These are phyloP conservation scores for Claviceps spartinae DNA, from an alignment of 2,329 filamentous ascomycete genomes.

Conservation along the genomic window DNA sequence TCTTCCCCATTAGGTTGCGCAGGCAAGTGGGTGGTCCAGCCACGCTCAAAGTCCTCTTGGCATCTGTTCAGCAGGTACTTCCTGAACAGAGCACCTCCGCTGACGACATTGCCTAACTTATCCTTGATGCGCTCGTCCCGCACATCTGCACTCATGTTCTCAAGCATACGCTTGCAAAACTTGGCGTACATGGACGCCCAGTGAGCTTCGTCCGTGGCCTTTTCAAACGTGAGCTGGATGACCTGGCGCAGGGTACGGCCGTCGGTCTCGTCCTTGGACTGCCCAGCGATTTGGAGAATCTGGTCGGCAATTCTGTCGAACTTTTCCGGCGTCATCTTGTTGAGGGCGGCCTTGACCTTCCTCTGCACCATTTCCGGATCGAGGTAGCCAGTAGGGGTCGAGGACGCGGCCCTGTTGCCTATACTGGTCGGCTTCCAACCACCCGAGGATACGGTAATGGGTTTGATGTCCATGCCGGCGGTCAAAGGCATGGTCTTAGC, in stretches of 20 bases:
- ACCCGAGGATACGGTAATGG: constrained; percentile 54
- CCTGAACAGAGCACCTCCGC: constrained; percentile 86
- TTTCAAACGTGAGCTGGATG: constrained; percentile 97
- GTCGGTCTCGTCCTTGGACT: constrained; percentile 91
- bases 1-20: constrained; percentile 51
- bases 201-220: constrained; percentile 94
- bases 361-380: constrained; percentile 89
- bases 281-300: constrained; percentile 80
- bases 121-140: constrained; percentile 91
- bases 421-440: constrained; percentile 87
- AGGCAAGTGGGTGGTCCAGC: constrained; percentile 84
- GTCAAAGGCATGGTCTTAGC: constrained; percentile 89
- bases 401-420: constrained; percentile 26
- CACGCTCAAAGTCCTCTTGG: constrained; percentile 96
- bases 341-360: constrained; percentile 95
- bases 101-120: constrained; percentile 76
- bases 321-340: constrained; percentile 99
- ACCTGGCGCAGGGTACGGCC: constrained; percentile 92
- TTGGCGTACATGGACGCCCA: constrained; percentile 99
- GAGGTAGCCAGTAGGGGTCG: constrained; percentile 40
- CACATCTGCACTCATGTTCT: constrained; percentile 88
- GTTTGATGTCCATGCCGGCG: constrained; percentile 66
- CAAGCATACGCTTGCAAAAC: constrained; percentile 95
- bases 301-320: constrained; percentile 92
- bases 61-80: constrained; percentile 98